phyloP scores from a whole-genome alignment of 768 basidiomycete species.

The Lentinula sp. region DNA sequence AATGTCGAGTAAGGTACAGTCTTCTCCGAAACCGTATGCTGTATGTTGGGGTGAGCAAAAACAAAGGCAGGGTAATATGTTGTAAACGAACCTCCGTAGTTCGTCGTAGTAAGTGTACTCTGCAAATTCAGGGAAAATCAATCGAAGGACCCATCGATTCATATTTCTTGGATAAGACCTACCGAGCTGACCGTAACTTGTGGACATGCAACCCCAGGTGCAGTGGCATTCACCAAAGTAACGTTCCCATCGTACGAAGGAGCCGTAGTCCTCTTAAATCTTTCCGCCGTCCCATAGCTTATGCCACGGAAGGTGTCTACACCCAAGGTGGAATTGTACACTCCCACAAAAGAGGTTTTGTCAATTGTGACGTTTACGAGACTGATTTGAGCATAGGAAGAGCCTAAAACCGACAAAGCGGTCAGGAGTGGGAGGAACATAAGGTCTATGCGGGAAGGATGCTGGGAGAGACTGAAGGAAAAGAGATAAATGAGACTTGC shows the following conservation, averaged over 20 bases:
- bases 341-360: background rate
- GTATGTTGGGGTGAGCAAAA: background rate
- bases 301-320: background rate
- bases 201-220: background rate
- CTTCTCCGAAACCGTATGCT: conserved; percentile 18
- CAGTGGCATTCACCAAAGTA: background rate
- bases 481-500: background rate
- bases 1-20: conserved; percentile 38
- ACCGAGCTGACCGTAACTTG: background rate
- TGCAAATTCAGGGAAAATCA: too few species aligned
- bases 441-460: background rate
- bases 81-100: background rate
- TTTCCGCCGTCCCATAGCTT: background rate
- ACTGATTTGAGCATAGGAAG: background rate
- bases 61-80: background rate
- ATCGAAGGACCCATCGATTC: too few species aligned
- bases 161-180: background rate
- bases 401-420: background rate
- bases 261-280: background rate
- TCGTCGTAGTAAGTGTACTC: background rate
- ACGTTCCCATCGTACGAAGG: background rate
- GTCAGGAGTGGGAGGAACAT: background rate
- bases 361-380: background rate
- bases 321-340: background rate
- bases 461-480: background rate